These are phyloP conservation scores for Pseudotulostoma volvatum DNA, from an alignment of 495 filamentous ascomycete species.

Conservation along the genomic window DNA sequence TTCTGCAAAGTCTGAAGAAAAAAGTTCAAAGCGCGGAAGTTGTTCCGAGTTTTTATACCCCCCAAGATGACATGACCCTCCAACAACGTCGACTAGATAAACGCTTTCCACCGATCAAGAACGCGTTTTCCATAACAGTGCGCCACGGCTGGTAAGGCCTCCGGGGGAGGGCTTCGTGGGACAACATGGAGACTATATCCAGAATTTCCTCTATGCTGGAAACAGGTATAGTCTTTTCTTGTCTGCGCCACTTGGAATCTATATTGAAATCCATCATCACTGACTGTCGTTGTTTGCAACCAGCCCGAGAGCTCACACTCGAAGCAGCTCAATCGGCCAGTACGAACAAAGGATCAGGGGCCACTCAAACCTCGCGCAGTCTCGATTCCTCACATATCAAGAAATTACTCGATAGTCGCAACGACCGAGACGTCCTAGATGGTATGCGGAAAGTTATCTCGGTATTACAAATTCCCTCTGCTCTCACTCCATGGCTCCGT, in stretches of 20 bases:
- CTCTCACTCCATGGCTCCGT: neutral
- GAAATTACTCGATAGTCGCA: constrained; percentile 84
- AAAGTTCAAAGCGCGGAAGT: no score
- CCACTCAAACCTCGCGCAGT: constrained; percentile 27
- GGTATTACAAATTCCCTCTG: constrained; percentile 34
- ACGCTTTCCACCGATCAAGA: no score
- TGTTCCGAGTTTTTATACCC: no score
- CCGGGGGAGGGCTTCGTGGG: no score
- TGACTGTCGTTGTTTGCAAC: constrained; percentile 11
- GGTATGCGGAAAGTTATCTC: constrained; percentile 79
- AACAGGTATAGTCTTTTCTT: constrained; percentile 43
- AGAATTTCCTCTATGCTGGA: constrained; percentile 85
- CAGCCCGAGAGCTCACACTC: constrained; percentile 89
- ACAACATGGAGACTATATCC: constrained; percentile 85
- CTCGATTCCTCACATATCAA: constrained; percentile 54
- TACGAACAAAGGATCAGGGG: constrained; percentile 24
- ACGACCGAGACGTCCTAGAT: constrained; percentile 84
- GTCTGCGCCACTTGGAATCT: neutral
- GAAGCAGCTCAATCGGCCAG: constrained; percentile 78
- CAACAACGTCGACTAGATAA: no score
- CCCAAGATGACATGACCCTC: no score
- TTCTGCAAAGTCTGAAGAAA: no score
- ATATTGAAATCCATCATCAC: constrained; percentile 3
- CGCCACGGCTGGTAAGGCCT: no score
- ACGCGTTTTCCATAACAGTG: no score